A percentile compares a stretch with the other conserved stretches of the same genome.
Conservation (phyloP, 2,329 filamentous ascomycete species). For the Stemphylium lycopersici region DNA sequence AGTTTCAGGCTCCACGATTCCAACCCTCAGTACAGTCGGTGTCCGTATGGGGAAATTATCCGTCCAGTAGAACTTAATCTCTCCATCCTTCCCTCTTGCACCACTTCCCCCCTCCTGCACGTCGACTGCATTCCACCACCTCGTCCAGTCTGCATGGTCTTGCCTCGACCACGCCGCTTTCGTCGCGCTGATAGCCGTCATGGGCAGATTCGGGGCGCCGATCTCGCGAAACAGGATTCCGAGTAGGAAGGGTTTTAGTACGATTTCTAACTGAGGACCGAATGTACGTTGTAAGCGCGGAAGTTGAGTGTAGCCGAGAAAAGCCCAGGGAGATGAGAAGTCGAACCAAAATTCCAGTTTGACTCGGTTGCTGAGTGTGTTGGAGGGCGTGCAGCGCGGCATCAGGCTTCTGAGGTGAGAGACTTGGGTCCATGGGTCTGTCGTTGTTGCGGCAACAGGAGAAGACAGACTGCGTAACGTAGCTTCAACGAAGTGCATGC, state of each 20-base stretch:
- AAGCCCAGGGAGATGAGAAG: slow-evolving; percentile 45
- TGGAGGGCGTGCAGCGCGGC: slow-evolving; percentile 27
- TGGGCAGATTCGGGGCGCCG: slow-evolving; percentile 42
- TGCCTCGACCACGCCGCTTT: slow-evolving; percentile 38
- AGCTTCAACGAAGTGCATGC: slow-evolving; percentile 47
- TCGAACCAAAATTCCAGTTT: slow-evolving; percentile 45
- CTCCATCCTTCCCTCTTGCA: slow-evolving; percentile 15
- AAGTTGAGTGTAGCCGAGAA: slow-evolving; percentile 43
- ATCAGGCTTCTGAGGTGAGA: slow-evolving; percentile 26
- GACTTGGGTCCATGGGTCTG: slow-evolving; percentile 18
- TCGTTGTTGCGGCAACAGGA: background rate
- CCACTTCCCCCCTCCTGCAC: slow-evolving; percentile 31
- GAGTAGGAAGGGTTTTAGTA: slow-evolving; percentile 42
- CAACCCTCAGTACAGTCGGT: slow-evolving; percentile 40
- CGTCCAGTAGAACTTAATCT: slow-evolving; percentile 40
- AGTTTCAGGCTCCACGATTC: slow-evolving; percentile 32
- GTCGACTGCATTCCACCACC: slow-evolving; percentile 43
- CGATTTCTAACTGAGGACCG: slow-evolving; percentile 31
- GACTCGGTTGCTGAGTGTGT: slow-evolving; percentile 6
- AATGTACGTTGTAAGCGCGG: slow-evolving; percentile 35
- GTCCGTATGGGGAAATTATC: slow-evolving; percentile 43
- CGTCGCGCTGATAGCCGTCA: slow-evolving; percentile 26
- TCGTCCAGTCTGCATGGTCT: slow-evolving; percentile 42
- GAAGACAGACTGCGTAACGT: slow-evolving; percentile 20
- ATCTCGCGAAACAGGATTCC: slow-evolving; percentile 46